phyloP scores from a whole-genome alignment of 495 filamentous ascomycete genomes.

The Neurospora discreta region DNA sequence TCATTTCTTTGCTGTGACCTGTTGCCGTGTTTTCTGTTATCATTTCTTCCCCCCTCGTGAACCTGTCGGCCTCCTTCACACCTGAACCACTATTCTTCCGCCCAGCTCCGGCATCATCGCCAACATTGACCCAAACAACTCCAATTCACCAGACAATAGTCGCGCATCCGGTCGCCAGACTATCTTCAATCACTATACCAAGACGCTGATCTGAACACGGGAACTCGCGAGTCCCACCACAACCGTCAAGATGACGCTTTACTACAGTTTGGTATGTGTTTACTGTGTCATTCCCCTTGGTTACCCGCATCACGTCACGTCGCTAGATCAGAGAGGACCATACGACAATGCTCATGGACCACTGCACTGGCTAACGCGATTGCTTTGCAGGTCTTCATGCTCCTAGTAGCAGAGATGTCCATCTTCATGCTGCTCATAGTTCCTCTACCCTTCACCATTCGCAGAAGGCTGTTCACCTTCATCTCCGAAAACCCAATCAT shows the following conservation, averaged over 20 bases:
- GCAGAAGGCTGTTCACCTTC: slow-evolving; percentile 77
- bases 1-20: background rate
- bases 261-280: slow-evolving; percentile 81
- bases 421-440: slow-evolving; percentile 88
- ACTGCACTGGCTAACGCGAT: slow-evolving; percentile 14
- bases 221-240: background rate
- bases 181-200: background rate
- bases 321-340: background rate
- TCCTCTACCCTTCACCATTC: slow-evolving; percentile 76
- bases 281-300: slow-evolving; percentile 6
- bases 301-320: background rate
- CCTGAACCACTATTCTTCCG: background rate
- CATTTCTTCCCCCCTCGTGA: background rate
- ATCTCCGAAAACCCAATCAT: slow-evolving; percentile 73
- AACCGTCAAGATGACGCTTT: slow-evolving; percentile 78
- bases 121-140: background rate
- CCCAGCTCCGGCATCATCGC: background rate
- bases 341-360: background rate
- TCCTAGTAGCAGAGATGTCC: slow-evolving; percentile 86
- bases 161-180: background rate
- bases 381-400: slow-evolving; percentile 67
- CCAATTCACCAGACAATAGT: background rate
- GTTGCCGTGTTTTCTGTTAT: background rate
- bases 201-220: background rate
- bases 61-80: background rate